Conservation (phyloP, 2,329 filamentous ascomycete species). For the Akanthomyces lecanii region DNA sequence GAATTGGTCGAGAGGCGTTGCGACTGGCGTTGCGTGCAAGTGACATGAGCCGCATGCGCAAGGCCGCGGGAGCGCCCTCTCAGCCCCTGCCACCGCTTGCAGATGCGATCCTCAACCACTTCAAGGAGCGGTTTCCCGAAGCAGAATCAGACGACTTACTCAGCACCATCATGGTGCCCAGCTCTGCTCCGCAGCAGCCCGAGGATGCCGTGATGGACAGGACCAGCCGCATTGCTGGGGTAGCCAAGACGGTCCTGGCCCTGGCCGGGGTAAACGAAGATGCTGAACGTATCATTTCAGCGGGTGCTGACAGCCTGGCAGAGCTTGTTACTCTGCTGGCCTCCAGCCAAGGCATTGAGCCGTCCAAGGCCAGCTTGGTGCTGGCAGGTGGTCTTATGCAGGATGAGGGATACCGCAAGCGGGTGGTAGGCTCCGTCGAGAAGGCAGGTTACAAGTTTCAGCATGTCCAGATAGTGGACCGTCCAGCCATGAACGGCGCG, state of each 20-base stretch:
- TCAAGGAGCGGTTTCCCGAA: conserved; percentile 17
- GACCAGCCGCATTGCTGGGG: conserved; percentile 21
- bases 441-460: conserved; percentile 18
- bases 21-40: conserved; percentile 28
- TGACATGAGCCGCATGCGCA: conserved; percentile 24
- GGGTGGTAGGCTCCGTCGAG: conserved; percentile 15
- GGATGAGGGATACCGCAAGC: conserved; percentile 17
- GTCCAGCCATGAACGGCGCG: conserved; percentile 20
- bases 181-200: conserved; percentile 1
- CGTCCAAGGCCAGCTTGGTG: conserved; percentile 19
- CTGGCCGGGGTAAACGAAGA: conserved; percentile 19
- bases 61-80: background rate
- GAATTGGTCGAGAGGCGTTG: conserved; percentile 35
- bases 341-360: conserved; percentile 18
- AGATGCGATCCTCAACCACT: conserved; percentile 19
- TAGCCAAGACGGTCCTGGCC: conserved; percentile 21
- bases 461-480: conserved; percentile 18
- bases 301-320: conserved; percentile 20
- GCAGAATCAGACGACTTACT: conserved; percentile 20
- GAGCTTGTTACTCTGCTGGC: conserved; percentile 20
- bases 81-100: conserved; percentile 15
- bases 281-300: conserved; percentile 20
- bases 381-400: conserved; percentile 24
- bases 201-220: conserved; percentile 15
- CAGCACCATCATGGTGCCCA: conserved; percentile 21